These are phyloP conservation scores for Saturnispora diversa DNA, from an alignment of 805 yeast species.

Conservation along the genomic window DNA sequence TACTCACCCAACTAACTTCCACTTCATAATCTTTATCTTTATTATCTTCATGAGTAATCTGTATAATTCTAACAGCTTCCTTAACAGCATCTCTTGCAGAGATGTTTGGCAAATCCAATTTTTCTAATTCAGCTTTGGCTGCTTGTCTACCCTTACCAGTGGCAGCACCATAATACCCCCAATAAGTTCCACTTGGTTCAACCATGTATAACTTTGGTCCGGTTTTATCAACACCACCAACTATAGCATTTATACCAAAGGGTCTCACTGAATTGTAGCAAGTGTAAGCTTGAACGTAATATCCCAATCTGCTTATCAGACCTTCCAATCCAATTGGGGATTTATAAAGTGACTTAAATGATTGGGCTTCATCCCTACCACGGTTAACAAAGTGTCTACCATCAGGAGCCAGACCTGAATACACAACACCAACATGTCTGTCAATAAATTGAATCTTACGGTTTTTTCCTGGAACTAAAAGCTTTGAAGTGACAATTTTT, in stretches of 20 bases:
- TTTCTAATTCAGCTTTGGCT: constrained; percentile 96
- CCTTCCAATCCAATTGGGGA: constrained; percentile 72
- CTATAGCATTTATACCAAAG: constrained; percentile 85
- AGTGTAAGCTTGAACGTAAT: constrained; percentile 91
- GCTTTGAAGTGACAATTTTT: constrained; percentile 76
- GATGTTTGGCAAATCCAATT: constrained; percentile 64
- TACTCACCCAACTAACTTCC: constrained; percentile 84
- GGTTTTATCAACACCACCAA: constrained; percentile 87
- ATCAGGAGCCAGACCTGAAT: constrained; percentile 93
- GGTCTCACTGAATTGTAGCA: constrained; percentile 96
- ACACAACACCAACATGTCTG: constrained; percentile 87
- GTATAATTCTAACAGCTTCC: constrained; percentile 88
- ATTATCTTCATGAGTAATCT: constrained; percentile 93
- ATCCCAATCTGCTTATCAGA: constrained; percentile 79
- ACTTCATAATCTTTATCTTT: constrained; percentile 96
- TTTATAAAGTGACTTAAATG: constrained; percentile 70
- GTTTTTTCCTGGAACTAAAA: constrained; percentile 83
- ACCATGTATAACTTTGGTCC: constrained; percentile 89
- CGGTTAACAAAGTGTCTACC: constrained; percentile 89
- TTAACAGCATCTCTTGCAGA: constrained; percentile 77
- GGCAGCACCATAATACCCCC: constrained; percentile 98
- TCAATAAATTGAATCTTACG: constrained; percentile 89
- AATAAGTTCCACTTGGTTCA: constrained; percentile 93
- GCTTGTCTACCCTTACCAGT: constrained; percentile 97
- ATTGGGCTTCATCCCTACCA: constrained; percentile 84